Base-by-base conservation (phyloP, 305 asterid species). In the Rubia tinctorum region DNA sequence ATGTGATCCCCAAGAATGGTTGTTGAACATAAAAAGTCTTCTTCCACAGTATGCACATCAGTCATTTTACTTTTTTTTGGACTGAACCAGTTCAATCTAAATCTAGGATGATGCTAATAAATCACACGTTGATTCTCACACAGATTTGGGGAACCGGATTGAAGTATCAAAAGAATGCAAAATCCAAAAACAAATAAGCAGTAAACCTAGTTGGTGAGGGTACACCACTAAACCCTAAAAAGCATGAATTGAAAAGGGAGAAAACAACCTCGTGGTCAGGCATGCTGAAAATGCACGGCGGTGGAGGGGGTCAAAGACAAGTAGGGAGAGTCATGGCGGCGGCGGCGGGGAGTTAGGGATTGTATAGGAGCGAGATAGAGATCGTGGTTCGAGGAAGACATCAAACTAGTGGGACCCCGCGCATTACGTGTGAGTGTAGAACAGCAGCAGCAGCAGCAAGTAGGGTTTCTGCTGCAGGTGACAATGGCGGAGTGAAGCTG, bases 211-310 rank as follows among this genome's bases (percentile, higher is more conserved):
- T 61, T 39, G 8, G 7, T 15, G 22, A 63, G 25, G 51, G 69
- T n/a, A 40, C 8, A 17, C n/a, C 45, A 63, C 63, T 22, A 17
- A 55, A 47, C 23, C 25, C 60, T 2, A 53, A 53, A 53, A 47
- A 27, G 2, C 61, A 42, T 15, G n/a, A 68, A 22, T 1, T 4
- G 7, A 43, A 65, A 18, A 64, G 45, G 42, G 37, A 58, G 6
- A 23, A 0, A 15, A 45, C 65, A 69, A 69, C 96, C 94, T 86
- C 82, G 47, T 75, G 94, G 86, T 84, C 90, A 82, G 87, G 85
- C 96, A 88, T 88, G 67, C 79, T 83, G 73, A 42, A 30, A 69
- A 69, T 37, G 63, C 49, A 73, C 43, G 61, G 37, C 62, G 39
- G 77, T 39, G 22, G 74, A 81, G 56, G 77, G 45, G 73, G 75